Conservation (phyloP, 352 stramenopile genomes). For the Globisporangium nodosum region DNA sequence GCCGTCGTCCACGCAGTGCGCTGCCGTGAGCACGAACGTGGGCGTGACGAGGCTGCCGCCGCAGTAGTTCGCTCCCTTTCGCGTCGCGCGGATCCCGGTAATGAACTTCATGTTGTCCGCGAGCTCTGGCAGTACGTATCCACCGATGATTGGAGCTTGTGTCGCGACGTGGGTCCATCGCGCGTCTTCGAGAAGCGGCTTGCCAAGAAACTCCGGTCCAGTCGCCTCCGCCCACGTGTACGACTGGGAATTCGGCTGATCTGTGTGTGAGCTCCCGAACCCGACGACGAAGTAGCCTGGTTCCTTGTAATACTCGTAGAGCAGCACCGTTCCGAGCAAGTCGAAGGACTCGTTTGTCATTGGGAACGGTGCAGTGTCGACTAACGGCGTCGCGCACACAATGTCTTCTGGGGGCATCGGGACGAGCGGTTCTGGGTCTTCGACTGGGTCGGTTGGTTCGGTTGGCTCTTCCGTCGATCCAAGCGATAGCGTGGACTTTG, state of each 20-base stretch:
- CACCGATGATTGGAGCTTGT: neutral
- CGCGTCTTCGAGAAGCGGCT: neutral
- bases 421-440: neutral
- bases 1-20: too few species aligned
- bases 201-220: constrained; percentile 9
- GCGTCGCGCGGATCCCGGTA: constrained; percentile 1
- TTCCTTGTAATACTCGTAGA: neutral
- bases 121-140: neutral
- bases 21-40: too few species aligned
- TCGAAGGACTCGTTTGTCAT: too few species aligned
- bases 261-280: constrained; percentile 3
- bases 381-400: neutral
- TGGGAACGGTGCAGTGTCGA: too few species aligned
- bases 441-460: neutral
- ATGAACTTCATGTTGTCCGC: constrained; percentile 7
- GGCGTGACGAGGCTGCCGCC: constrained; percentile 6
- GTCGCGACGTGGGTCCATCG: neutral
- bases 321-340: constrained; percentile 1
- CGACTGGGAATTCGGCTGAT: constrained; percentile 1
- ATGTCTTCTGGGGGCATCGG: constrained; percentile 1
- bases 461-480: neutral
- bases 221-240: constrained; percentile 8
- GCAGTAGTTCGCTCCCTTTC: constrained; percentile 10
- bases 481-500: neutral
- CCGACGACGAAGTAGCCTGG: constrained; percentile 6